Evolutionary conservation across 192 early-diverging fungal genomes (phyloP).

Genomic region (Geranomyces variabilis): DNA sequence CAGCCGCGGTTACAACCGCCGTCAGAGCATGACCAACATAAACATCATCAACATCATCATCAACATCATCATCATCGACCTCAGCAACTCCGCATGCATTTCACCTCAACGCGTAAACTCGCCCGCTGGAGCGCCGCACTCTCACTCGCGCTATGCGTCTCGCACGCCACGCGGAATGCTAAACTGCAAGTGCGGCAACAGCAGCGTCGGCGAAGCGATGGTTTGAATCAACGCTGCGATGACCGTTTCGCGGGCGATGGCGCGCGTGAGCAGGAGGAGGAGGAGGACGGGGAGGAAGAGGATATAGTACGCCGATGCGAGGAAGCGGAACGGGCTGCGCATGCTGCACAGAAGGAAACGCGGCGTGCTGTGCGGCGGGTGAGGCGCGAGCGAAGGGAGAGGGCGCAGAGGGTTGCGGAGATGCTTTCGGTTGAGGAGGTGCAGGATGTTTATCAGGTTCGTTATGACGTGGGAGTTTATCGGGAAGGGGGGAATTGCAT

Average conservation of each 20-base stretch:
- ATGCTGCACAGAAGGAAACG: too few relatives aligned
- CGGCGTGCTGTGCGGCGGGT: neutral
- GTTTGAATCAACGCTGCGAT: neutral
- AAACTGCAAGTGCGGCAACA: neutral
- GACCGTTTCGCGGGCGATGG: too few relatives aligned
- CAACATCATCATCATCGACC: constrained; percentile 6
- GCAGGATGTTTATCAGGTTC: constrained; percentile 37
- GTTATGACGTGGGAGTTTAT: too few relatives aligned
- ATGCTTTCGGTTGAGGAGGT: constrained; percentile 33
- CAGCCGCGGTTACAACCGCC: neutral
- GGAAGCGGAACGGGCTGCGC: too few relatives aligned
- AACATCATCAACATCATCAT: neutral
- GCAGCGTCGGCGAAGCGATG: constrained; percentile 1
- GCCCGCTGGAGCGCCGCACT: constrained; percentile 28
- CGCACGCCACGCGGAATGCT: constrained; percentile 13
- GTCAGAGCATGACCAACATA: neutral
- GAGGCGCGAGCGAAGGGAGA: constrained; percentile 16
- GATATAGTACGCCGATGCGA: neutral
- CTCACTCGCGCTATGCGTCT: constrained; percentile 21
- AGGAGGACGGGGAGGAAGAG: constrained; percentile 6
- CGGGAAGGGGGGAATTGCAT: too few relatives aligned
- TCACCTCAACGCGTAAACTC: constrained; percentile 20
- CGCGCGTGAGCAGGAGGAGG: too few relatives aligned
- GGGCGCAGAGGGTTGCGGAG: constrained; percentile 19
- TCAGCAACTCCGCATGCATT: constrained; percentile 7